Evolutionary conservation across 306 rosid species (phyloP).

Genomic region (Vicia faba): DNA sequence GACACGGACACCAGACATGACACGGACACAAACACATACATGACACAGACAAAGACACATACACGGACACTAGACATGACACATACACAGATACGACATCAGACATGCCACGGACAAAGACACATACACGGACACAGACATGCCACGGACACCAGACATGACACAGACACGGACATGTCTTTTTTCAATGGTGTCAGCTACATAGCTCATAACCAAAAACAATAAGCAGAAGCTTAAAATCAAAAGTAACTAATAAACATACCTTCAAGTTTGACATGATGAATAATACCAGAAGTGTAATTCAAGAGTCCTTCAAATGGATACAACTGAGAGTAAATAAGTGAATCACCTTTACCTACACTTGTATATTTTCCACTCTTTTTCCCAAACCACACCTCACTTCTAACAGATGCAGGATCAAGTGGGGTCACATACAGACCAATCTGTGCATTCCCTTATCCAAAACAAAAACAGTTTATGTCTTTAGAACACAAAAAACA

Average conservation of each 20-base stretch:
- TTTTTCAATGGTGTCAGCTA: no score
- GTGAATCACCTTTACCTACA: conserved; percentile 57
- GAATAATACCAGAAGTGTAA: conserved; percentile 92
- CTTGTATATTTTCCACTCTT: conserved; percentile 65
- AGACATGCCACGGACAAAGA: no score
- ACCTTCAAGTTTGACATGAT: conserved; percentile 84
- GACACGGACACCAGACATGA: no score
- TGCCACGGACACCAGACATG: no score
- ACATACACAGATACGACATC: no score
- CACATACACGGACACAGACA: no score
- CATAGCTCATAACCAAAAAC: not conserved
- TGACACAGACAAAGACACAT: no score
- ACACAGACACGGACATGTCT: no score
- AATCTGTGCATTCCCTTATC: conserved; percentile 83
- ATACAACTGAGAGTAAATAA: conserved; percentile 76
- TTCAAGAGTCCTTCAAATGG: conserved; percentile 80
- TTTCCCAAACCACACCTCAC: conserved; percentile 83
- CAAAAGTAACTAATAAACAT: conserved; percentile 15
- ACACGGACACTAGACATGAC: no score
- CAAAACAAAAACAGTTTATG: conserved; percentile 34
- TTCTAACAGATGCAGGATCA: conserved; percentile 65
- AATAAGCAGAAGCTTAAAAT: conserved; percentile 3
- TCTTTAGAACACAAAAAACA: conserved; percentile 16
- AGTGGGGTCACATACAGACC: conserved; percentile 69
- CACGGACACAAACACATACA: no score